Evolutionary conservation across 306 rosid species (phyloP).

Genomic region (Trifolium subterraneum): DNA sequence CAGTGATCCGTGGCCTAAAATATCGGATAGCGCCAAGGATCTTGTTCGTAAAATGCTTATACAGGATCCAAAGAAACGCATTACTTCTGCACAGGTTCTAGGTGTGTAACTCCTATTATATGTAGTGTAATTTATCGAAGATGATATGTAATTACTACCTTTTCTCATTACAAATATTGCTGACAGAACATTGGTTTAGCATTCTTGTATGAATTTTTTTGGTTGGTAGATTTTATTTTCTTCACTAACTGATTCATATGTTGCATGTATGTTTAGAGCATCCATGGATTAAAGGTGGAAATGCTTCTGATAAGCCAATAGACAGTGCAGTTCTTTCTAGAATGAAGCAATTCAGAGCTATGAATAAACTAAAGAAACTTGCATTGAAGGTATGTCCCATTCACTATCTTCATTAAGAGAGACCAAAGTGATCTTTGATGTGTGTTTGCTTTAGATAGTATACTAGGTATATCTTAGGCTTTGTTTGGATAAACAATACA

Average conservation of each 20-base stretch:
- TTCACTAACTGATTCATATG: constrained; percentile 38
- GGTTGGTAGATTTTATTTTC: constrained; percentile 1
- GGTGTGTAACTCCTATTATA: constrained; percentile 52
- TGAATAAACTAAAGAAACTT: constrained; percentile 93
- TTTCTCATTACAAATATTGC: background rate
- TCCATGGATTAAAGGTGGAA: constrained; percentile 88
- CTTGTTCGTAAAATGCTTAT: constrained; percentile 83
- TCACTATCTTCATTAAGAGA: constrained; percentile 22
- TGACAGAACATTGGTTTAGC: background rate
- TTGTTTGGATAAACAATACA: background rate
- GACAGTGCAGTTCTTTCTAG: constrained; percentile 93
- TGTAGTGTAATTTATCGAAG: background rate
- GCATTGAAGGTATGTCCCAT: constrained; percentile 69
- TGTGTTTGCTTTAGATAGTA: constrained; percentile 21
- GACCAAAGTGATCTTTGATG: background rate
- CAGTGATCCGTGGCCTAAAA: constrained; percentile 81
- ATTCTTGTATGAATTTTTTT: constrained; percentile 11
- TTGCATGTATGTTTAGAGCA: constrained; percentile 64
- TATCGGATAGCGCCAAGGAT: constrained; percentile 85
- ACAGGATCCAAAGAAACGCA: constrained; percentile 82
- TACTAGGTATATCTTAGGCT: background rate
- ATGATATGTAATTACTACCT: background rate
- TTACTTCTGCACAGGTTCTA: constrained; percentile 81
- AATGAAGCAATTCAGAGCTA: constrained; percentile 96
- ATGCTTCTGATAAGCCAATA: constrained; percentile 86